phyloP scores from a whole-genome alignment of 768 basidiomycete species.

The Lentinula sp. region DNA sequence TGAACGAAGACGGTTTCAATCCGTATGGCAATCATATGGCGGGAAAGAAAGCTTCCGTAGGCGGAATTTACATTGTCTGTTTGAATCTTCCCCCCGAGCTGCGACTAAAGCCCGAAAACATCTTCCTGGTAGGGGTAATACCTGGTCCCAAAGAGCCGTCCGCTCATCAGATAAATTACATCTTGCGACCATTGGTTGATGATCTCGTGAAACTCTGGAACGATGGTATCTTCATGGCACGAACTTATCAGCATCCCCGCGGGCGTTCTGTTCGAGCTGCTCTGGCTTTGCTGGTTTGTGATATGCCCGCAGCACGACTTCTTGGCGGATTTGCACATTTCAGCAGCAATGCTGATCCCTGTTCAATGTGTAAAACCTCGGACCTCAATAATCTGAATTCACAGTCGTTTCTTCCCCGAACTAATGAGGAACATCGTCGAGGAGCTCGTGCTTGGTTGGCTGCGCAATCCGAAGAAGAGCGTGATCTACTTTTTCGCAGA shows the following conservation, averaged over 20 bases:
- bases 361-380: not conserved
- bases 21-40: slow-evolving; percentile 18
- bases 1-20: slow-evolving; percentile 31
- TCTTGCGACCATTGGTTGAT: slow-evolving; percentile 20
- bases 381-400: not conserved
- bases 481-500: slow-evolving; percentile 7
- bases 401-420: not conserved
- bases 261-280: slow-evolving; percentile 19
- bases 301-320: slow-evolving; percentile 28
- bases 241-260: slow-evolving; percentile 9
- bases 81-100: slow-evolving; percentile 27
- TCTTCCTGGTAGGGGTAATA: slow-evolving; percentile 27
- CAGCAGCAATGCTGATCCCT: not conserved
- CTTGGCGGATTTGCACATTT: slow-evolving; percentile 11
- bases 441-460: not conserved
- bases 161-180: slow-evolving; percentile 16
- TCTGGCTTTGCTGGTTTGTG: slow-evolving; percentile 23
- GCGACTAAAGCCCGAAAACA: slow-evolving; percentile 24
- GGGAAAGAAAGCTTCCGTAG: slow-evolving; percentile 22
- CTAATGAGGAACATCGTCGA: not conserved
- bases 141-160: slow-evolving; percentile 28
- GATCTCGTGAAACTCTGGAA: slow-evolving; percentile 22
- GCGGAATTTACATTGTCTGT: slow-evolving; percentile 26
- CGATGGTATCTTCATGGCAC: slow-evolving; percentile 18
- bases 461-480: not conserved